A percentile compares a stretch with the other conserved stretches of the same genome.
phyloP scores from a whole-genome alignment of 2,329 filamentous ascomycete species.

The Penicillium glabrum region DNA sequence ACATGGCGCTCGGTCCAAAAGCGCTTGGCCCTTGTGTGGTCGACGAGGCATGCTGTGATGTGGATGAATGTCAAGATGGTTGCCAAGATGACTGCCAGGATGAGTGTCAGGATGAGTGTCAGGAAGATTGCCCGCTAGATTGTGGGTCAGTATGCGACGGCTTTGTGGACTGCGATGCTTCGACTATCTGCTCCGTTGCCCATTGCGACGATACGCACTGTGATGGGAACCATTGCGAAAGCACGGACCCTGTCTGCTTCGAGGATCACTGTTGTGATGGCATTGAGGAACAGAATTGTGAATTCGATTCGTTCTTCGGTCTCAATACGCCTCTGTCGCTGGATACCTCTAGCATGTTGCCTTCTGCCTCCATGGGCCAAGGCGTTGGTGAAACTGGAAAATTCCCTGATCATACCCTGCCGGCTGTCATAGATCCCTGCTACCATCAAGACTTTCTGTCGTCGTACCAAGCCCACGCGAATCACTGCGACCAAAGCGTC shows the following conservation, averaged over 20 bases:
- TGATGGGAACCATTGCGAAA: slow-evolving; percentile 27
- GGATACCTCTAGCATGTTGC: slow-evolving; percentile 28
- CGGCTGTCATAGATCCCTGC: slow-evolving; percentile 17
- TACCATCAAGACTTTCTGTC: slow-evolving; percentile 25
- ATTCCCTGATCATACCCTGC: slow-evolving; percentile 14
- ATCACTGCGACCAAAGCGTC: slow-evolving; percentile 23
- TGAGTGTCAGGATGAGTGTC: slow-evolving; percentile 13
- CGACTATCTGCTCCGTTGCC: slow-evolving; percentile 37
- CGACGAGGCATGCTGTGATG: slow-evolving; percentile 41
- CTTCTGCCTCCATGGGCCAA: slow-evolving; percentile 21
- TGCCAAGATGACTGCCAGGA: slow-evolving; percentile 9
- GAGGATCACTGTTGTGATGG: slow-evolving; percentile 38
- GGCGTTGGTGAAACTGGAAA: slow-evolving; percentile 22
- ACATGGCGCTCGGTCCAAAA: slow-evolving; percentile 6
- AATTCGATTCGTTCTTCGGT: slow-evolving; percentile 34
- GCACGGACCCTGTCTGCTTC: slow-evolving; percentile 37
- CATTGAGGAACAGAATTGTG: slow-evolving; percentile 24
- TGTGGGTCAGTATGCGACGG: slow-evolving; percentile 44
- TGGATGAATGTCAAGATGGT: slow-evolving; percentile 28
- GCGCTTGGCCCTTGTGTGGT: slow-evolving; percentile 26
- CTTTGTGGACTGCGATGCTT: slow-evolving; percentile 41
- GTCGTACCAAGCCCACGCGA: slow-evolving; percentile 24
- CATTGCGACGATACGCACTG: slow-evolving; percentile 29
- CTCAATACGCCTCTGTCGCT: slow-evolving; percentile 30
- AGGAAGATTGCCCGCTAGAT: slow-evolving; percentile 34